Evolutionary conservation across 2,329 filamentous ascomycete species (phyloP).

Genomic region (Sclerotiophoma versabilis): DNA sequence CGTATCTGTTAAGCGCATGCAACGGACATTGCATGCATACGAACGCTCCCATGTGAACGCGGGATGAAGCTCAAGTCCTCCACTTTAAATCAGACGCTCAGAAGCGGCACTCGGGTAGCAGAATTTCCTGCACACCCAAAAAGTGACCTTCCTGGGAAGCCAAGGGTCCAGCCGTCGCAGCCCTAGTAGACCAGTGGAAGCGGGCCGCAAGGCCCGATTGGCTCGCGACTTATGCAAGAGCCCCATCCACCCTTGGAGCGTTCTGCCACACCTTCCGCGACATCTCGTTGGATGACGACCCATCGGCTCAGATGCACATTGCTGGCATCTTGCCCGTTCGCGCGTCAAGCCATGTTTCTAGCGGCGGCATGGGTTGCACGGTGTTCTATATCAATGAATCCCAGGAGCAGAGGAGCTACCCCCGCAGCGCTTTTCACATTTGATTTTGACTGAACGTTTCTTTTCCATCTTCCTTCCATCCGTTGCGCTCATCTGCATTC

Average conservation of each 20-base stretch:
- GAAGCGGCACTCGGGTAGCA: conserved; percentile 11
- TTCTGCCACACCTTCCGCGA: conserved; percentile 9
- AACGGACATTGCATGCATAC: conserved; percentile 13
- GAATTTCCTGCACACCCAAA: too few species aligned
- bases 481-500: conserved; percentile 19
- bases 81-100: conserved; percentile 17
- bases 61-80: conserved; percentile 11
- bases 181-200: conserved; percentile 8
- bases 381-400: conserved; percentile 14
- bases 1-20: conserved; percentile 1
- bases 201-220: conserved; percentile 20
- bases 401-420: background rate
- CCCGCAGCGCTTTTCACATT: conserved; percentile 9
- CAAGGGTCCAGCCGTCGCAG: conserved; percentile 22
- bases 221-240: background rate
- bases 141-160: too few species aligned
- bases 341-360: conserved; percentile 9
- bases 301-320: conserved; percentile 2
- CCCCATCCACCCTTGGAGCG: background rate
- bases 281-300: conserved; percentile 15
- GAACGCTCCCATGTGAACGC: conserved; percentile 1
- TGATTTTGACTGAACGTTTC: conserved; percentile 8
- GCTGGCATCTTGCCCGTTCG: conserved; percentile 14
- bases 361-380: conserved; percentile 17
- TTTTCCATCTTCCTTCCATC: conserved; percentile 7